Percentiles rank a stretch among this genome's conserved stretches.
phyloP scores from a whole-genome alignment of 2,329 filamentous ascomycete genomes.

The Arachnopeziza araneosa region DNA sequence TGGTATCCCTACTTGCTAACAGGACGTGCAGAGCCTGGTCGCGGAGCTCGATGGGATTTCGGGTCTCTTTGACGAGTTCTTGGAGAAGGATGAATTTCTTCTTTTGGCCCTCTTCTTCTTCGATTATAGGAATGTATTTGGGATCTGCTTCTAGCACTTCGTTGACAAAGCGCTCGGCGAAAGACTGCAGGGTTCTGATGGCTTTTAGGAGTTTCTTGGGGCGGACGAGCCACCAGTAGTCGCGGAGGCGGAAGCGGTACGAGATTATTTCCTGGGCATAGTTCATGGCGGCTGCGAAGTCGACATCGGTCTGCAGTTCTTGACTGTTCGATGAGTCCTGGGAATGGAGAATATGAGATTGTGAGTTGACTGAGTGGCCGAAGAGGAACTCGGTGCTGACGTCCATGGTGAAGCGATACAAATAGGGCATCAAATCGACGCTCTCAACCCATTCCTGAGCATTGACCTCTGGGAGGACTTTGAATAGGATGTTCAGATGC shows the following conservation, averaged over 20 bases:
- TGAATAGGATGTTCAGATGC: conserved; percentile 44
- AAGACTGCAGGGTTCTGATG: conserved; percentile 38
- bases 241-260: conserved; percentile 37
- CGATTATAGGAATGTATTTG: conserved; percentile 27
- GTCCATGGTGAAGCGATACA: conserved; percentile 51
- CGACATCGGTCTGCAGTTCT: conserved; percentile 21
- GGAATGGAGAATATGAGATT: conserved; percentile 17
- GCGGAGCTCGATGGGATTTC: conserved; percentile 39
- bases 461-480: conserved; percentile 51
- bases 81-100: conserved; percentile 45
- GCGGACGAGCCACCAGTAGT: conserved; percentile 24
- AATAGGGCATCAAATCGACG: conserved; percentile 57
- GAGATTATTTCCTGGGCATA: conserved; percentile 37
- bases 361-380: conserved; percentile 45
- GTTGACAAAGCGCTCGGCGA: conserved; percentile 44
- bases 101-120: conserved; percentile 6
- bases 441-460: conserved; percentile 44
- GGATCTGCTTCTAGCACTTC: conserved; percentile 29
- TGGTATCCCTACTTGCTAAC: conserved; percentile 54
- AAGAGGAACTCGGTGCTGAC: conserved; percentile 45
- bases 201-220: conserved; percentile 23
- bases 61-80: conserved; percentile 46
- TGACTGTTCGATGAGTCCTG: conserved; percentile 14
- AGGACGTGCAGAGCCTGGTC: conserved; percentile 50
- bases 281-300: conserved; percentile 48